These are phyloP conservation scores for Monosporozyma yasuniensis DNA, from an alignment of 805 yeast genomes.

Conservation along the genomic window DNA sequence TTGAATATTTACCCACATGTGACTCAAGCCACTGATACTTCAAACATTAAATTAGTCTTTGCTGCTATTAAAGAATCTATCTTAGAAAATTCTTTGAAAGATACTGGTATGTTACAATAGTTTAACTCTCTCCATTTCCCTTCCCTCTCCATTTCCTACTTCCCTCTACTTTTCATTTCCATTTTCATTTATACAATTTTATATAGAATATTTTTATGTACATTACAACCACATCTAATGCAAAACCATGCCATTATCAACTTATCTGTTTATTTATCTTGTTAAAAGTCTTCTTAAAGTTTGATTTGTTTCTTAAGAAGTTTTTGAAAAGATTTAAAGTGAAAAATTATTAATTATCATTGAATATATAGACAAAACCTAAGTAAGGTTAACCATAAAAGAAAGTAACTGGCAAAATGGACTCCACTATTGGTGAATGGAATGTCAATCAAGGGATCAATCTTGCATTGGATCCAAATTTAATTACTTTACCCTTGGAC, in stretches of 20 bases:
- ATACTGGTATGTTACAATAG: constrained; percentile 54
- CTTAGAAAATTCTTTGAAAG: constrained; percentile 64
- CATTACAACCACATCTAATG: background rate
- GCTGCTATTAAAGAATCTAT: constrained; percentile 78
- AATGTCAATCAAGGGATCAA: constrained; percentile 14
- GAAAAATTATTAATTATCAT: background rate
- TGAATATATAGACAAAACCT: background rate
- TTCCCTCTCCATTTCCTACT: background rate
- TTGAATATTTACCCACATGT: constrained; percentile 81
- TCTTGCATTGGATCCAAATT: constrained; percentile 29
- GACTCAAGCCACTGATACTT: constrained; percentile 91
- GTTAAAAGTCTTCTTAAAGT: too few species aligned
- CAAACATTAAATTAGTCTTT: constrained; percentile 76
- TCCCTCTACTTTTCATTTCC: background rate
- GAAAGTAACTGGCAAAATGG: background rate
- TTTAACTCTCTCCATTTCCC: background rate
- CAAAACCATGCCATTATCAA: background rate
- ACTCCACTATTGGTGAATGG: background rate
- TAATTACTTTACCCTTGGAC: constrained; percentile 17
- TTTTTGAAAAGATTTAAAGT: background rate
- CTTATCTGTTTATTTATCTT: too few species aligned
- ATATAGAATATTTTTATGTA: background rate
- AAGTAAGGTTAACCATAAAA: background rate
- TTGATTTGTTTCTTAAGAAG: background rate
- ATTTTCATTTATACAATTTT: background rate